Base-by-base conservation (phyloP, 164 flowering plant genomes). In the Vitis riparia region DNA sequence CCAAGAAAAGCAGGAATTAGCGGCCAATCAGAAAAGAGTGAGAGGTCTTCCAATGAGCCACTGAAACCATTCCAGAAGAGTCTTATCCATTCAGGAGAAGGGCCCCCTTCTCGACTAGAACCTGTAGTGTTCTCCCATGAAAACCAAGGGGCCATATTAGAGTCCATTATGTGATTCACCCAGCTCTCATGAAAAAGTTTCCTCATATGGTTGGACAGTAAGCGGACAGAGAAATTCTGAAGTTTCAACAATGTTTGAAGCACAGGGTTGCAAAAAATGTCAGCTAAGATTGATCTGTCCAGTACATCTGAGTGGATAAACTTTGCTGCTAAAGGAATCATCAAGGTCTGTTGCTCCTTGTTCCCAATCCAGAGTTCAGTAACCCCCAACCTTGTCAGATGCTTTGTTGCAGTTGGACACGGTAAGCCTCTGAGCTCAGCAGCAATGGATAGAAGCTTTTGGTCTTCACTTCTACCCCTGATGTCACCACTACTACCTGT, bases 1-100 rank as follows among this genome's bases (percentile, higher is more conserved):
- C 96, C 97, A 74, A 93, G 88, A 84, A 91, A 91, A 62, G 96
- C 91, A 74, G 99, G 99, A 74, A 95, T 85, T 10, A 95, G 81
- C 15, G 99, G 99, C 99, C 99, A 95, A 67, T 93, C 93, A 77
- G 93, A 83, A 70, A 95, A 91, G 30, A 91, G 86, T 44, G 86
- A 76, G 58, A 89, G 79, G 60, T 93, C 88, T 67, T 83, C 88
- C 15, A 79, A 62, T 55, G 89, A 87, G 56, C 83, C 84, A 74
- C 75, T 70, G 66, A 89, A 83, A 73, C 53, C 79, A 81, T 80
- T 90, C 99, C 99, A 95, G 65, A 95, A 95, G 30, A 91, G 87
- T 67, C 79, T 78, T 80, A 95, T 84, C 99, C 99, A 95, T 70
- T 95, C 94, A 67, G 93, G 85, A 69, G 96, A 88, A 57, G 99